phyloP scores from a whole-genome alignment of 306 rosid species.

The Lathyrus aphaca region DNA sequence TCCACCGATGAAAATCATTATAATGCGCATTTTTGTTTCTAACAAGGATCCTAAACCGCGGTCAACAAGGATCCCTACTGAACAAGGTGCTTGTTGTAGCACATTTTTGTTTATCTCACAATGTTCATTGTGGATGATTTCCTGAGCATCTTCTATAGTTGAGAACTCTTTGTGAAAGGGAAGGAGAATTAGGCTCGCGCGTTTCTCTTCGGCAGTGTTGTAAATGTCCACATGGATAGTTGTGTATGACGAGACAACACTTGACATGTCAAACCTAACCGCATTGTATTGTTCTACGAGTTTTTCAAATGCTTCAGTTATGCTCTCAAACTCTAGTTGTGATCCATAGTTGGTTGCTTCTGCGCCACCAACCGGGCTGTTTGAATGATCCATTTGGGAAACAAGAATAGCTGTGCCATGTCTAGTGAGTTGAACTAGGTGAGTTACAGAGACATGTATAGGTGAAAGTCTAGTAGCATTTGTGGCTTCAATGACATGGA shows the following conservation, averaged over 20 bases:
- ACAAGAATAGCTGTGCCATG: constrained; percentile 42
- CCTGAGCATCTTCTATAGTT: constrained; percentile 15
- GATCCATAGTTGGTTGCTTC: not conserved
- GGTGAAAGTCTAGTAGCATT: constrained; percentile 39
- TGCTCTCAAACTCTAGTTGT: constrained; percentile 36
- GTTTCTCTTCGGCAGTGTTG: constrained; percentile 38
- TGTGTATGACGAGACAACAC: constrained; percentile 33
- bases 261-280: constrained; percentile 27
- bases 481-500: constrained; percentile 33
- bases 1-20: constrained; percentile 47
- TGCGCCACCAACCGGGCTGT: not conserved
- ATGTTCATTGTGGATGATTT: not conserved
- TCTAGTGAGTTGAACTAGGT: constrained; percentile 43
- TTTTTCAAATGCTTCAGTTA: constrained; percentile 18
- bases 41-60: constrained; percentile 29
- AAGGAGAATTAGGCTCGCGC: constrained; percentile 38
- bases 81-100: constrained; percentile 42
- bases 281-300: not conserved
- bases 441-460: constrained; percentile 36
- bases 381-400: constrained; percentile 2
- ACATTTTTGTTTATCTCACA: constrained; percentile 39
- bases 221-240: constrained; percentile 50
- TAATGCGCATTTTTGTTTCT: not conserved
- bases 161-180: constrained; percentile 43
- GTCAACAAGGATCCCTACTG: constrained; percentile 41